Evolutionary conservation across 2,329 filamentous ascomycete species (phyloP), one percentile per base, ranked within the genome.

Genomic region (Fusarium clavum): DNA sequence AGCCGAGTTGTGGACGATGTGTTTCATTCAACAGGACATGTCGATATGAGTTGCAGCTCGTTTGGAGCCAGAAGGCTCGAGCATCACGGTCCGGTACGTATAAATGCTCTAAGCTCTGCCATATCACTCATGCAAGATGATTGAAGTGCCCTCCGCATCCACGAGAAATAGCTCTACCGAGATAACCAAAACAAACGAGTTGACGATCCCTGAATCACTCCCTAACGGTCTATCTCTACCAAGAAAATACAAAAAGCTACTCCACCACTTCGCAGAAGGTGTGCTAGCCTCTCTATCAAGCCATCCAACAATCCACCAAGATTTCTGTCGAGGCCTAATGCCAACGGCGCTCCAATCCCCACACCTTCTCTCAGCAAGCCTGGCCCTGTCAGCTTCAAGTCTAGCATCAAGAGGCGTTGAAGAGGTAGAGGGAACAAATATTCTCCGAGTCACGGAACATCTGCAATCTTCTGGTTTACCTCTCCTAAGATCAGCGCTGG

Each of bases 241-340:
- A 6, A 57, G 54, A 2, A 47, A 69, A 5, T 77, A 77, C 10
- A 69, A 61, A 13, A 73, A 34, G 20, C 16, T 77, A 1, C 27
- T 77, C 4, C 49, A 70, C 24, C 75, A 77, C 12, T 77, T 77
- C 29, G n/a, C 75, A 2, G 55, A 71, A 18, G 69, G 74, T 0
- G 69, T 77, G 34, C 34, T 77, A 2, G 75, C 76, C 1, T 76
- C 76, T 1, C 25, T 77, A 0, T 77, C 76, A 1, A 70, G 70
- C 5, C 76, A 77, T 10, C 72, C 74, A 8, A 71, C 69, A 2
- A 74, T 77, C 2, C 76, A 77, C 12, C 27, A 64, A 14, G 76
- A 77, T 13, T 69, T 77, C 8, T 69, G 76, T 16, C 56, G 51
- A 13, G 76, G 74, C 0, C 49, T 77, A 2, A 69, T 77, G 24